Percentiles rank a stretch among this genome's conserved stretches.
These are phyloP conservation scores for Cajanus cajan DNA, from an alignment of 306 rosid species.

Conservation along the genomic window DNA sequence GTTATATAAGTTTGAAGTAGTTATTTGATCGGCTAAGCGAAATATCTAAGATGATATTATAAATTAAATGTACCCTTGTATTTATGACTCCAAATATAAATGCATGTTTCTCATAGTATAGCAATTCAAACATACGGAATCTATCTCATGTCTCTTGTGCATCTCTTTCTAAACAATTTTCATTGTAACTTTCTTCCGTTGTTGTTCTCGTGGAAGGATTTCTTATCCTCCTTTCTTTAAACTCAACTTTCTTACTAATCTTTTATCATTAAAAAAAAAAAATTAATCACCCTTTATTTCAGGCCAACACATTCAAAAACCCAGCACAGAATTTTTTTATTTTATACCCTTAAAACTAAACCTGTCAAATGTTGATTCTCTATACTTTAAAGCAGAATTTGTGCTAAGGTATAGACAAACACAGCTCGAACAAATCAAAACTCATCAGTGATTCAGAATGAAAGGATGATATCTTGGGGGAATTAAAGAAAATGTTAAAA, in stretches of 20 bases:
- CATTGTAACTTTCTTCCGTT: not conserved
- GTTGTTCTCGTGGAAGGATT: not conserved
- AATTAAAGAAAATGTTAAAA: conserved; percentile 9
- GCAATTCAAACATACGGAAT: not conserved
- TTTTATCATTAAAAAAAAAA: not conserved
- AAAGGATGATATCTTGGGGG: not conserved
- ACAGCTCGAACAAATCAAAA: conserved; percentile 26
- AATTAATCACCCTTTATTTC: not conserved
- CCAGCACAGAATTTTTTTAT: not conserved
- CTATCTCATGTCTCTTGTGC: not conserved
- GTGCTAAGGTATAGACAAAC: conserved; percentile 11
- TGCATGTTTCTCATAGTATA: not conserved
- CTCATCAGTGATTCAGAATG: not conserved
- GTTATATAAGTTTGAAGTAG: not conserved
- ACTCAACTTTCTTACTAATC: not conserved
- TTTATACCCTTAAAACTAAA: not conserved
- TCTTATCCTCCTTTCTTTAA: not conserved
- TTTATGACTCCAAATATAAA: not conserved
- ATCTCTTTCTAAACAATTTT: not conserved
- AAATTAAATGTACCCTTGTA: not conserved
- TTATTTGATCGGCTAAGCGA: not conserved
- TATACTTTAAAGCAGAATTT: not conserved
- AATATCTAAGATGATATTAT: not conserved
- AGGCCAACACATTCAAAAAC: not conserved
- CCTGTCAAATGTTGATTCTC: not conserved